Base-by-base conservation (phyloP, 345 rosid genomes). In the Sisymbrium altissimum region DNA sequence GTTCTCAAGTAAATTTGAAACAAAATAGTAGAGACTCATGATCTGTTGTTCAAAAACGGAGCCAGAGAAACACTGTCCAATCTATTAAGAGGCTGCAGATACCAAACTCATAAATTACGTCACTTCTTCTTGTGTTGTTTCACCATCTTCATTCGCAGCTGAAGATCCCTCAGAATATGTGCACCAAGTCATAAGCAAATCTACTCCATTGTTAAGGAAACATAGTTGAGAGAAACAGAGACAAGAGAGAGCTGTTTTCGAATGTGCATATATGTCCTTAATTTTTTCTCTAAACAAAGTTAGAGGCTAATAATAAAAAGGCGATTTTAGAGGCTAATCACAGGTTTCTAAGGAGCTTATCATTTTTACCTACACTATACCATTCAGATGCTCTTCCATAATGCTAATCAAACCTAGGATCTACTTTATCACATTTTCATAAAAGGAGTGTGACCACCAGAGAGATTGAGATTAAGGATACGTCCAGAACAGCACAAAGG, bases 401-500 rank as follows among this genome's bases (percentile, higher is more conserved):
- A 72, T 36, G 19, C 61, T 72, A 57, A 74, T 12, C 8, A 59
- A 29, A 56, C 36, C 63, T 50, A 5, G 0, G 44, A 41, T 39
- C 30, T 36, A 71, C 40, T n/a, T 44, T 14, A 44, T 52, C 58
- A 64, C 4, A 59, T 27, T 33, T 56, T 21, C 33, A 62, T 53
- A 21, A 12, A 14, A 41, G 18, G 19, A 64, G 35, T 61, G 50
- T 17, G 36, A 57, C 29, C 15, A 78, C 23, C 19, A 40, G 17
- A 50, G 17, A 50, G 18, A 64, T 33, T 53, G 64, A 13, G 64
- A 21, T 64, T 50, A 74, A 52, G 74, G 57, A 92, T 92, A 95
- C 98, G 99, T 90, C 99, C 99, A 95, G 86, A 95, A 95, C 53
- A 95, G 88, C 91, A 92, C 99, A 52, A 95, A 95, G 13, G 99